A percentile compares a stretch with the other conserved stretches of the same genome.
These are phyloP conservation scores for Calocybe gangraenosa DNA, from an alignment of 768 basidiomycete species.

Conservation along the genomic window DNA sequence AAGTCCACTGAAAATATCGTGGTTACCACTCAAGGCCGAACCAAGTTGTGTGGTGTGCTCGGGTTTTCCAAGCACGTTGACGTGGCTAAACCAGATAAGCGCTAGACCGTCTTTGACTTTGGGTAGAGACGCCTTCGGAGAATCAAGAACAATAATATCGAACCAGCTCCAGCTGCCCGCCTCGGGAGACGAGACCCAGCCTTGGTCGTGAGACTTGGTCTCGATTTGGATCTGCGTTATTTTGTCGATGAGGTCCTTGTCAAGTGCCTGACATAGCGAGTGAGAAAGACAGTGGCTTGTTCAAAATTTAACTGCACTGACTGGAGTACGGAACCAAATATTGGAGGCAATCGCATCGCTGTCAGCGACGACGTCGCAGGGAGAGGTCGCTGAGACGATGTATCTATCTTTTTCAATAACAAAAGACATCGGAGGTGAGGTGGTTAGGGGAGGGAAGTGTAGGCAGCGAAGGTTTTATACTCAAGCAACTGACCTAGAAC, in stretches of 20 bases:
- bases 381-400: not conserved
- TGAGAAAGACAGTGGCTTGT: too few species aligned
- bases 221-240: conserved; percentile 24
- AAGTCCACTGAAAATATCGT: conserved; percentile 9
- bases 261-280: conserved; percentile 16
- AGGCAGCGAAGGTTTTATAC: too few species aligned
- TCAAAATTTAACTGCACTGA: conserved; percentile 6
- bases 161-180: conserved; percentile 29
- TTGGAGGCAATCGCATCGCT: conserved; percentile 10
- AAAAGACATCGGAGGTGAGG: too few species aligned
- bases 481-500: too few species aligned
- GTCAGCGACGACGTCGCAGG: conserved; percentile 10
- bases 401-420: conserved; percentile 17
- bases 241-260: conserved; percentile 17
- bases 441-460: too few species aligned
- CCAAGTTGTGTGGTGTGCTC: conserved; percentile 16
- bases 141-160: conserved; percentile 26
- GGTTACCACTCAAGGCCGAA: not conserved
- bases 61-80: conserved; percentile 13
- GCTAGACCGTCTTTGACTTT: conserved; percentile 21
- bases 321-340: conserved; percentile 25
- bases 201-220: conserved; percentile 23
- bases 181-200: conserved; percentile 10
- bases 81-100: conserved; percentile 26
- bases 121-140: conserved; percentile 17